Percentiles rank a stretch among this genome's conserved stretches.
Conservation (phyloP, 2,329 filamentous ascomycete species). For the Xylaria sp. region DNA sequence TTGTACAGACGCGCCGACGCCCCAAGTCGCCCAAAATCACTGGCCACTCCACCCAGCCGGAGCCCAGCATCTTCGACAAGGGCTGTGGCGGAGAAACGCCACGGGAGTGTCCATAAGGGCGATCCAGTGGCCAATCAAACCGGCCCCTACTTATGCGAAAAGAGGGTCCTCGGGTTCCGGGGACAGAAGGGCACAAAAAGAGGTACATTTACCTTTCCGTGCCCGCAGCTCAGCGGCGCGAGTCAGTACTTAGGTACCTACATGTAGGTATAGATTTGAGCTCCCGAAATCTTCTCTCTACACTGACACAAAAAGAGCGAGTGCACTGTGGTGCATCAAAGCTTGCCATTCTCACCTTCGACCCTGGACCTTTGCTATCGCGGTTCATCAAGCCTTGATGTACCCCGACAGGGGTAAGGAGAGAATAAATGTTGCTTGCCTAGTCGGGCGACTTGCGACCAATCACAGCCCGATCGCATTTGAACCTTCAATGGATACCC, state of each 20-base stretch:
- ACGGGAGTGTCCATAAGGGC: constrained; percentile 35
- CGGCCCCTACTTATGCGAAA: constrained; percentile 10
- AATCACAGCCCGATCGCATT: constrained; percentile 49
- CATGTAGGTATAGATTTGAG: constrained; percentile 21
- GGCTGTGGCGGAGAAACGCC: constrained; percentile 36
- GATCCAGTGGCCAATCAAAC: constrained; percentile 39
- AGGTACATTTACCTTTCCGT: constrained; percentile 21
- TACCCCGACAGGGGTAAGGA: constrained; percentile 22
- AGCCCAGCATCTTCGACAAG: constrained; percentile 41
- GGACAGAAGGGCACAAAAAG: constrained; percentile 19
- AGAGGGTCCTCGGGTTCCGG: constrained; percentile 37
- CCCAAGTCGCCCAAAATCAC: constrained; percentile 47
- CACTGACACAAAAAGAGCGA: constrained; percentile 1
- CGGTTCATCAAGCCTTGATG: constrained; percentile 16
- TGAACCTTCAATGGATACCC: constrained; percentile 40
- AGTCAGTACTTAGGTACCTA: constrained; percentile 20
- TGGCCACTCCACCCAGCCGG: constrained; percentile 43
- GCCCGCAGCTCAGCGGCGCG: constrained; percentile 18
- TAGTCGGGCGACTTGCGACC: constrained; percentile 41
- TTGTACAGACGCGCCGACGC: constrained; percentile 54
- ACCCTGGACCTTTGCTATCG: not conserved
- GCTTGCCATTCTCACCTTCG: not conserved
- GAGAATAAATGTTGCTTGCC: constrained; percentile 40
- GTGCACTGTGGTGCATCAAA: not conserved
- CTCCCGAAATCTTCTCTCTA: constrained; percentile 20